Percentiles rank a stretch among this genome's conserved stretches.
Evolutionary conservation across 2,329 filamentous ascomycete genomes (phyloP).

Genomic region (Colletotrichum sp.): DNA sequence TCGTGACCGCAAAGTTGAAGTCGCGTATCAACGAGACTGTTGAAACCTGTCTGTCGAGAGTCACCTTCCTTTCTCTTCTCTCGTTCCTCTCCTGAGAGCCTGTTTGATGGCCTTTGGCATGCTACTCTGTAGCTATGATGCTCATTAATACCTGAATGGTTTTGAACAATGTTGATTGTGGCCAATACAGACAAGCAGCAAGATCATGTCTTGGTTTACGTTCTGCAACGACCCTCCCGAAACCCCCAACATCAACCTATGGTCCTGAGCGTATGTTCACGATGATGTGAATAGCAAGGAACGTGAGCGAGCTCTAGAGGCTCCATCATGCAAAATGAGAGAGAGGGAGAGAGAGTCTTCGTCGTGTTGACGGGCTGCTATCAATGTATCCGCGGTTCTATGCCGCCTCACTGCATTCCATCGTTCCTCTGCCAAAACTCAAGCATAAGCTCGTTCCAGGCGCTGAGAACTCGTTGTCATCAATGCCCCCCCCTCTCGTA

Average conservation of each 20-base stretch:
- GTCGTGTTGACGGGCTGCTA: too few relatives aligned
- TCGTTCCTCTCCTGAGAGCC: neutral
- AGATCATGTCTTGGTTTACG: neutral
- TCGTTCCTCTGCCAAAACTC: too few relatives aligned
- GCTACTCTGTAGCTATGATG: neutral
- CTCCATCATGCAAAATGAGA: too few relatives aligned
- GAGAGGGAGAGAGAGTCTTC: too few relatives aligned
- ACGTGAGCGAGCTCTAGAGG: too few relatives aligned
- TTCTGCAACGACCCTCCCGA: neutral
- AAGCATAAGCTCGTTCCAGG: fast-evolving
- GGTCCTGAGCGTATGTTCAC: too few relatives aligned
- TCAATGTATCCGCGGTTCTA: too few relatives aligned
- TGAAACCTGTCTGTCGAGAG: neutral
- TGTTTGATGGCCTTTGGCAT: neutral
- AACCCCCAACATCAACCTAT: too few relatives aligned
- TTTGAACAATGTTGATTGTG: neutral
- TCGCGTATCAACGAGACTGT: neutral
- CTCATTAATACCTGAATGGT: neutral
- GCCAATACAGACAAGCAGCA: neutral
- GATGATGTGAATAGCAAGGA: too few relatives aligned
- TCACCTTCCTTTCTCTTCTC: too few relatives aligned
- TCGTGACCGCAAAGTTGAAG: neutral
- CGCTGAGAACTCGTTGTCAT: neutral
- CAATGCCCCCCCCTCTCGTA: fast-evolving
- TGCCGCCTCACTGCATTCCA: too few relatives aligned